A percentile compares a stretch with the other conserved stretches of the same genome.
Conservation (phyloP, 148 eudicot genomes). For the Pouteria glomerata region DNA sequence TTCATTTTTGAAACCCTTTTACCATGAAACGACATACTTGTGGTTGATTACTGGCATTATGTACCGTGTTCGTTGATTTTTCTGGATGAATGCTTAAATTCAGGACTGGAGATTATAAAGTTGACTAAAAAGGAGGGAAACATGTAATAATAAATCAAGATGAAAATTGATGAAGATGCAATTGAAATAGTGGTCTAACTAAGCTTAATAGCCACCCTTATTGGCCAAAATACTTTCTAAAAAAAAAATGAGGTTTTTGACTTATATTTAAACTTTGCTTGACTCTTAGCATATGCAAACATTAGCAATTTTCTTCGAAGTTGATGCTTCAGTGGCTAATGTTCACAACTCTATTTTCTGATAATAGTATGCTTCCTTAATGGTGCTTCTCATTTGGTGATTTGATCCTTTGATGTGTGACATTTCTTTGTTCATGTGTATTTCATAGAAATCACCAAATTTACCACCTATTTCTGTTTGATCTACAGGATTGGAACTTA, state of each 20-base stretch:
- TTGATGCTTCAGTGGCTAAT: not conserved
- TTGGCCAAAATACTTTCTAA: not conserved
- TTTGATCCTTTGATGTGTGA: not conserved
- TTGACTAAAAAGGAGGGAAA: not conserved
- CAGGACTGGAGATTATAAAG: not conserved
- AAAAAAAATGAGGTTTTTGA: too few relatives aligned
- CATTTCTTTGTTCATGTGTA: not conserved
- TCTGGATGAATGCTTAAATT: constrained; percentile 1
- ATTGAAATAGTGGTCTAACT: not conserved
- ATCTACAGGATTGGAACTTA: constrained; percentile 1
- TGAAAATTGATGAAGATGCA: not conserved
- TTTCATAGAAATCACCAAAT: not conserved
- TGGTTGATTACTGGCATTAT: not conserved
- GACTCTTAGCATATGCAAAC: too few relatives aligned
- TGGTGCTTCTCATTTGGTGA: not conserved
- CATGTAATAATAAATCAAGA: not conserved
- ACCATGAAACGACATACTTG: not conserved
- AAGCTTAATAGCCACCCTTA: not conserved
- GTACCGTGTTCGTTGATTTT: not conserved
- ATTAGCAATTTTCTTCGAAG: not conserved
- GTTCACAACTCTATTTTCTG: not conserved
- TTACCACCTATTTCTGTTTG: not conserved
- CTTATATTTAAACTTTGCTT: too few relatives aligned
- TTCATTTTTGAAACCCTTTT: not conserved
- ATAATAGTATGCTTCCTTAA: not conserved